Conservation (phyloP, 768 basidiomycete species). For the Russula sp. region DNA sequence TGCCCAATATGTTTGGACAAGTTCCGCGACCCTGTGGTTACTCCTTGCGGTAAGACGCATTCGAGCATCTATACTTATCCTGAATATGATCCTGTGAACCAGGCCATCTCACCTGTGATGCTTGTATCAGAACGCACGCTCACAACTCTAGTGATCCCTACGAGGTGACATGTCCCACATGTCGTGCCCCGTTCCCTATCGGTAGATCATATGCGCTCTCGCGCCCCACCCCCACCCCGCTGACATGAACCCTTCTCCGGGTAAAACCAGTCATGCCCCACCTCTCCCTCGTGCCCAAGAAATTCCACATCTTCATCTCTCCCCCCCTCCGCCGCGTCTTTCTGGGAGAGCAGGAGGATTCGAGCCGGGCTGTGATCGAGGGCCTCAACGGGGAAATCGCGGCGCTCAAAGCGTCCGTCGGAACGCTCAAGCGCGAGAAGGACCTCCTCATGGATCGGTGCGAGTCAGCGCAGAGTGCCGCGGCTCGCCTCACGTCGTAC, state of each 20-base stretch:
- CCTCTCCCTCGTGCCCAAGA: slow-evolving; percentile 11
- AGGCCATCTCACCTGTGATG: slow-evolving; percentile 18
- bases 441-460: slow-evolving; percentile 6
- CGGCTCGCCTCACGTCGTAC: not conserved
- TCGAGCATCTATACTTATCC: not conserved
- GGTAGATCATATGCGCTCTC: not conserved
- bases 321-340: slow-evolving; percentile 19
- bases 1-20: slow-evolving; percentile 20
- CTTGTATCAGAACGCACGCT: slow-evolving; percentile 10
- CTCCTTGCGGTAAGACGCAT: slow-evolving; percentile 16
- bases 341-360: not conserved
- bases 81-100: not conserved
- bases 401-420: slow-evolving; percentile 1
- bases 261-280: slow-evolving; percentile 10
- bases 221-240: not conserved
- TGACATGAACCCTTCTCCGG: not conserved
- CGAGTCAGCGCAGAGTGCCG: not conserved
- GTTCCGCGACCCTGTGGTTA: slow-evolving; percentile 14
- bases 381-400: slow-evolving; percentile 6
- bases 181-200: slow-evolving; percentile 17
- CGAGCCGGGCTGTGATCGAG: not conserved
- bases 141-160: slow-evolving; percentile 6
- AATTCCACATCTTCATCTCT: slow-evolving; percentile 13
- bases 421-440: slow-evolving; percentile 13
- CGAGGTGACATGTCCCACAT: slow-evolving; percentile 15